Evolutionary conservation across 306 rosid genomes (phyloP).

Genomic region (Gynostemma pentaphyllum): DNA sequence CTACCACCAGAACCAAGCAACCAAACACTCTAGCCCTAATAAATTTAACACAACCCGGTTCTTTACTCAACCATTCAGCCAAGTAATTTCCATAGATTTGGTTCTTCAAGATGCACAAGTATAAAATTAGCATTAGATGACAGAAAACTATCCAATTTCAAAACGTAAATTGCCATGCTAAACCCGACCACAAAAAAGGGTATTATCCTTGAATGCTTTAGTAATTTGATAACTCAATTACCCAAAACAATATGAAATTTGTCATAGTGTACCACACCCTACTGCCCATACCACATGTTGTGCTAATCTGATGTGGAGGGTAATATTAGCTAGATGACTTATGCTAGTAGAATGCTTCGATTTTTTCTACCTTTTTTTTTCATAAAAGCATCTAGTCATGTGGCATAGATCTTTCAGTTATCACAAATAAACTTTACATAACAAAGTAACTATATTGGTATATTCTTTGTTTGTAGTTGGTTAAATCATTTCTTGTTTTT

Average conservation of each 20-base stretch:
- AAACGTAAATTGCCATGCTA: neutral
- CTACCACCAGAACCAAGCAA: too few species aligned
- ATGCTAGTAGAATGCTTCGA: neutral
- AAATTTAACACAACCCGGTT: neutral
- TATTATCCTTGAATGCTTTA: neutral
- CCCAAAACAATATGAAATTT: neutral
- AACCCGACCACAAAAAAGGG: neutral
- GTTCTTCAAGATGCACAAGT: neutral
- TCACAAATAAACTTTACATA: neutral
- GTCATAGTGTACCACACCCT: neutral
- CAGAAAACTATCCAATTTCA: too few species aligned
- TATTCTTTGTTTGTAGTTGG: neutral
- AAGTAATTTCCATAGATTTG: neutral
- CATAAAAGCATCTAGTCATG: neutral
- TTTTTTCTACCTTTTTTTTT: neutral
- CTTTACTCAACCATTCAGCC: neutral
- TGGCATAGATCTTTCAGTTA: neutral
- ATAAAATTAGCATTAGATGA: neutral
- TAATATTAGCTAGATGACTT: neutral
- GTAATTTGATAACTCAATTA: neutral
- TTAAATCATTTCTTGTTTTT: neutral
- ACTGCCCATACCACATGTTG: neutral
- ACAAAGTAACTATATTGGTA: neutral
- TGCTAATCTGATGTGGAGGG: neutral
- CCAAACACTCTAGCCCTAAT: too few species aligned